Base-by-base conservation (phyloP, 1,139 yeast genomes). In the Protomyces pachydermus region DNA sequence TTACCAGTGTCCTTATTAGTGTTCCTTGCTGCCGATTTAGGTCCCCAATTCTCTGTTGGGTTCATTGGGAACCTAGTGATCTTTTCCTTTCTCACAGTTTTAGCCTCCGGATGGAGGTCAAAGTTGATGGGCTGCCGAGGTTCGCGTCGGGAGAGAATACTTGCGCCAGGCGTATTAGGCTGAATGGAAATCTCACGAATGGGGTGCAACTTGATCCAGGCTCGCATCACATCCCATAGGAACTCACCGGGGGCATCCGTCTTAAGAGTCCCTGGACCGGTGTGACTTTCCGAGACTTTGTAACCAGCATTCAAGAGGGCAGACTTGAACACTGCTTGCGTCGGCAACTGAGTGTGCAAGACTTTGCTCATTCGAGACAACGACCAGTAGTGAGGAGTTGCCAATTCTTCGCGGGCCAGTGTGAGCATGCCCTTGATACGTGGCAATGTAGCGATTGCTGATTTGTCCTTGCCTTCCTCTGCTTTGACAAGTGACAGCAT, bases 31-130 rank as follows among this genome's bases (percentile, higher is more conserved):
- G 71, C 70, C 0, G 95, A 84, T 77, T 88, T 89, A 46, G 97
- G 98, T 0, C 98, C 98, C 98, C 98, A 93, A 73, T 88, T 86
- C 74, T 87, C 89, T 1, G 89, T 82, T 12, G 98, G 98, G 73
- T 91, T 91, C 72, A 86, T 91, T 74, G 91, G 98, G 75, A 81
- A 91, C 70, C 97, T 81, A 18, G 90, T 90, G 73, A 91, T 90
- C 67, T 89, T 79, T 69, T 83, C 86, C 70, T 97, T 81, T 66
- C 89, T 78, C 65, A 77, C 79, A 68, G 84, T 84, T 62, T 87
- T 75, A 9, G 68, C 67, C 14, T 65, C 67, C 18, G 67, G 65
- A 39, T 69, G 65, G 18, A 50, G 28, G 3, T 69, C 65, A 45
- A 69, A 68, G 52, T 67, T 67, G 78, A 80, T 42, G 78, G 80